Evolutionary conservation across 345 rosid species (phyloP), one percentile per base, ranked within the genome.

Genomic region (Lepidium didymum): DNA sequence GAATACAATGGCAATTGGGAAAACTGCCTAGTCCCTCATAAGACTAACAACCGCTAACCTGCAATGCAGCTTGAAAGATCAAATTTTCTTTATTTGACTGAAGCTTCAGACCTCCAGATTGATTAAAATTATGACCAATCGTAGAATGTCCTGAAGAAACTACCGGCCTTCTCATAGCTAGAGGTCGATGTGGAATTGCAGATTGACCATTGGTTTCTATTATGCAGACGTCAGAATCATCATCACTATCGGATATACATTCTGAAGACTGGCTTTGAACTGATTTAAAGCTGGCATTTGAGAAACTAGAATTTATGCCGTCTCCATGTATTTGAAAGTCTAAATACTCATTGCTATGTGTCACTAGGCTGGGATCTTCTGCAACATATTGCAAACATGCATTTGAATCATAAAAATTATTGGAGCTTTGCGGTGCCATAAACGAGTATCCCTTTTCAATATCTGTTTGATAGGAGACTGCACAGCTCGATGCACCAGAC

Each of bases 171-270:
- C 35, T 72, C 42, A 60, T 70, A 14, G 77, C 69, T 43, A 43
- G 47, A 75, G 77, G 75, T 47, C 53, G 86, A 72, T 42, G 68
- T 31, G 81, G 56, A 29, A 35, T 56, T 5, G 82, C 80, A 69
- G 87, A 81, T 77, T 78, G 91, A 73, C 96, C 81, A 68, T 73
- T 81, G 73, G 84, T 84, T 66, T 90, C 97, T 56, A 90, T 85
- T 21, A 94, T 85, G 79, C 82, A 88, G 61, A 94, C 47, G 78
- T 90, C 95, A 70, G 83, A 76, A 66, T 87, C 96, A 76, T 81
- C 87, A 69, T 87, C 97, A 65, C 74, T 69, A 69, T 60, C 76
- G 10, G 86, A 87, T 74, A 76, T 72, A 74, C 78, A 81, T 58
- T 82, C 86, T 19, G 83, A 76, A 18, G 86, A 85, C 70, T 79